phyloP scores from a whole-genome alignment of 2,329 filamentous ascomycete species.

The Cordyceps javanica region DNA sequence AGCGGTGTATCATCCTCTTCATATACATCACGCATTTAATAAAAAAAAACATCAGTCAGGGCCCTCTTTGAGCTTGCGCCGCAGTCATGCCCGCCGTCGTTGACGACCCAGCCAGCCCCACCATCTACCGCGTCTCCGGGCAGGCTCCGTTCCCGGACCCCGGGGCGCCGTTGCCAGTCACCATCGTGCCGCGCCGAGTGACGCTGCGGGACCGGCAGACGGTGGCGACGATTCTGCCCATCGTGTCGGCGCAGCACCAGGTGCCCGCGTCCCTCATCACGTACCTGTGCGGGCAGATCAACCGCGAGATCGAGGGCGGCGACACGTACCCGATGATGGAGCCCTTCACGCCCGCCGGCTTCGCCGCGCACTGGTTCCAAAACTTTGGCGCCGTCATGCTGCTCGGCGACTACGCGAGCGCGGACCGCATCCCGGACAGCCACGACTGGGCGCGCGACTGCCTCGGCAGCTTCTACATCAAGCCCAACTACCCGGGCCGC shows the following conservation, averaged over 20 bases:
- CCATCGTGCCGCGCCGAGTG: conserved; percentile 68
- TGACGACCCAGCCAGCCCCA: conserved; percentile 66
- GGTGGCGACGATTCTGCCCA: conserved; percentile 75
- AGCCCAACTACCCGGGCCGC: conserved; percentile 86
- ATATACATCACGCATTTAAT: not conserved
- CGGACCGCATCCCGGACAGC: conserved; percentile 51
- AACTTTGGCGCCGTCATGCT: conserved; percentile 88
- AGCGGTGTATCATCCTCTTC: not conserved
- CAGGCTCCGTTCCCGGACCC: conserved; percentile 58
- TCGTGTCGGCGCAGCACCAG: conserved; percentile 61
- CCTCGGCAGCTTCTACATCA: conserved; percentile 87
- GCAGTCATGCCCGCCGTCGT: conserved; percentile 67
- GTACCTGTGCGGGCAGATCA: conserved; percentile 78
- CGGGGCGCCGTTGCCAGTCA: conserved; percentile 53
- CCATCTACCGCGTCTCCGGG: conserved; percentile 65
- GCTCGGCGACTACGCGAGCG: conserved; percentile 63
- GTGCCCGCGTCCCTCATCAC: conserved; percentile 69
- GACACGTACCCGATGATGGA: conserved; percentile 89
- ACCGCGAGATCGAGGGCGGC: conserved; percentile 85
- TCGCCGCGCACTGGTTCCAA: conserved; percentile 83
- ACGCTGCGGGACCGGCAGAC: conserved; percentile 79
- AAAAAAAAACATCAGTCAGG: not conserved
- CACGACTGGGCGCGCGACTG: conserved; percentile 76
- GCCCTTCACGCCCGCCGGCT: conserved; percentile 64
- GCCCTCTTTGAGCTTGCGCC: not conserved